Evolutionary conservation across 495 filamentous ascomycete species (phyloP), one percentile per base, ranked within the genome.

Genomic region (Usnea hakonensis): DNA sequence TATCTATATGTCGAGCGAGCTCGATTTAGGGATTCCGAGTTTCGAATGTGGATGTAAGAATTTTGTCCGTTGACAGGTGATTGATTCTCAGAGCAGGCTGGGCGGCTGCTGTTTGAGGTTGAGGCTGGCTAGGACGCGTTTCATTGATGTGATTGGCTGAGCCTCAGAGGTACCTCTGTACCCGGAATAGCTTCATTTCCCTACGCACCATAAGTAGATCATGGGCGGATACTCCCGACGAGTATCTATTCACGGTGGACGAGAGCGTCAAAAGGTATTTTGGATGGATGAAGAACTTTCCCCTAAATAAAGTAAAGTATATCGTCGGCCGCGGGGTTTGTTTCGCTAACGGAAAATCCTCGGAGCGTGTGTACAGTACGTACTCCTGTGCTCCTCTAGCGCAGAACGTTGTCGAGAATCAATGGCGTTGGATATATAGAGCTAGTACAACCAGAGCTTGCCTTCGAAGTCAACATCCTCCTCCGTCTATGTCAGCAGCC

Each of bases 41-140:
- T 64, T 59, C 48, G 46, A 60, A 32, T 60, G n/a, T 26, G 32
- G 5, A 11, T 37, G 19, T 57, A n/a, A 41, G 9, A 36, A 23
- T 21, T 16, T 23, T 10, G 11, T 62, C 26, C 38, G 52, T 57
- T 46, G 26, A 57, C 8, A 19, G 53, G 53, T 36, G 52, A 32
- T 62, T 50, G 58, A 62, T 41, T 41, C 58, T 62, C 58, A 35
- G 59, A 33, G 21, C n/a, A 37, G 50, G 60, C 54, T 62, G 38
- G 60, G 60, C 60, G 64, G 44, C 52, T 54, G 58, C 36, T 52
- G 53, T 57, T 65, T 57, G 48, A 37, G 53, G 26, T 46, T n/a
- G 50, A 57, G 58, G 3, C 35, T 21, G 13, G 11, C 36, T 30
- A 26, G 16, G 63, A 56, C 53, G 53, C 32, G 41, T 46, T 56